phyloP scores from a whole-genome alignment of 2,329 filamentous ascomycete genomes.

The Celoporthe dispersa region DNA sequence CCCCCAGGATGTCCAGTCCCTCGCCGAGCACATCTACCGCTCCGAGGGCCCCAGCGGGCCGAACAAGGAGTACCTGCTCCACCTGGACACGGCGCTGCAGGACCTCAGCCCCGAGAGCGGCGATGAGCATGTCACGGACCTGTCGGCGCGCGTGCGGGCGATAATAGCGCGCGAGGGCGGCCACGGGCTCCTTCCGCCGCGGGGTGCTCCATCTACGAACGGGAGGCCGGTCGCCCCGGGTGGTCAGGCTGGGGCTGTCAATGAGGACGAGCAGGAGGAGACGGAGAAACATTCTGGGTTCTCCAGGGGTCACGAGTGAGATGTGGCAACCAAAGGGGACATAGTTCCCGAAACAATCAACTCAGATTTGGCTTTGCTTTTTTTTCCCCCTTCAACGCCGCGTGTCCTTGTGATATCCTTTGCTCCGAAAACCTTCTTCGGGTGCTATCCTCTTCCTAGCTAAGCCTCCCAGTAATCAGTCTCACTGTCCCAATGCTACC shows the following conservation, averaged over 20 bases:
- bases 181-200: neutral
- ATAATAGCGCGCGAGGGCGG: conserved; percentile 51
- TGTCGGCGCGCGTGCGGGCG: conserved; percentile 72
- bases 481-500: neutral
- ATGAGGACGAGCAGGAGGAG: conserved; percentile 65
- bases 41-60: conserved; percentile 83
- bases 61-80: conserved; percentile 87
- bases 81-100: conserved; percentile 75
- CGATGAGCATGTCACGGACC: conserved; percentile 83
- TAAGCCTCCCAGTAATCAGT: neutral
- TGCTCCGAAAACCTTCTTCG: neutral
- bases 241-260: conserved; percentile 44
- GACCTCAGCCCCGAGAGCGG: conserved; percentile 75
- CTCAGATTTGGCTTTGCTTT: conserved; percentile 22
- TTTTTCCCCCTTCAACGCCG: conserved; percentile 10
- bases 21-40: conserved; percentile 80
- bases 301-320: neutral
- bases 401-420: neutral
- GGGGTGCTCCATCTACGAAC: conserved; percentile 30
- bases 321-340: neutral
- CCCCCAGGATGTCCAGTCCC: conserved; percentile 74
- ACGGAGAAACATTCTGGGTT: conserved; percentile 47
- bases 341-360: neutral
- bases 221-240: conserved; percentile 4
- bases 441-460: conserved; percentile 12